phyloP scores from a whole-genome alignment of 108 stramenopile species.

The Hondaea fermentalgiana region DNA sequence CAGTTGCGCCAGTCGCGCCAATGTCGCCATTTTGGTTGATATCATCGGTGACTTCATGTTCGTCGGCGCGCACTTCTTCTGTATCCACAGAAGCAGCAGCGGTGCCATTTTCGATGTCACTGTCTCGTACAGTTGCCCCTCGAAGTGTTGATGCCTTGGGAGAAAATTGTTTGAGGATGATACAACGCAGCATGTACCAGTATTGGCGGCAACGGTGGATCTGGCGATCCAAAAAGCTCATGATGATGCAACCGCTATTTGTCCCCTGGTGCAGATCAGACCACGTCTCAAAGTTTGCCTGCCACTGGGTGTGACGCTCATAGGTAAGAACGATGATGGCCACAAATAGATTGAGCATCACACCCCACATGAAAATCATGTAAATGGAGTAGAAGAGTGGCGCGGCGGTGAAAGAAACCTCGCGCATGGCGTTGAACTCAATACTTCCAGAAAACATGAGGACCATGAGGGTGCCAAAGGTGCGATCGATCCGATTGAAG shows the following conservation, averaged over 20 bases:
- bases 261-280: not conserved
- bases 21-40: too few relatives aligned
- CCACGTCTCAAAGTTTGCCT: not conserved
- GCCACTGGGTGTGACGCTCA: not conserved
- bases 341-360: not conserved
- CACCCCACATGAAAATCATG: constrained; percentile 18
- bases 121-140: too few relatives aligned
- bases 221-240: not conserved
- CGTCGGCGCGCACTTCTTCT: too few relatives aligned
- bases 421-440: constrained; percentile 5
- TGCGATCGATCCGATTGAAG: constrained; percentile 1
- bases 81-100: too few relatives aligned
- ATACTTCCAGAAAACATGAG: not conserved
- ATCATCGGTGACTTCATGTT: too few relatives aligned
- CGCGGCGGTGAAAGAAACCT: constrained; percentile 5
- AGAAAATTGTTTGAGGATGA: not conserved
- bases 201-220: not conserved
- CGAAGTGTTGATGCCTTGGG: too few relatives aligned
- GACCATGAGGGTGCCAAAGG: constrained; percentile 7
- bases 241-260: not conserved
- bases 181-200: not conserved
- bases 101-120: too few relatives aligned
- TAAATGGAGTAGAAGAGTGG: constrained; percentile 5
- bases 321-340: not conserved
- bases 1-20: too few relatives aligned